Evolutionary conservation across 148 eudicot species (phyloP).

Genomic region (Cornus controversa): DNA sequence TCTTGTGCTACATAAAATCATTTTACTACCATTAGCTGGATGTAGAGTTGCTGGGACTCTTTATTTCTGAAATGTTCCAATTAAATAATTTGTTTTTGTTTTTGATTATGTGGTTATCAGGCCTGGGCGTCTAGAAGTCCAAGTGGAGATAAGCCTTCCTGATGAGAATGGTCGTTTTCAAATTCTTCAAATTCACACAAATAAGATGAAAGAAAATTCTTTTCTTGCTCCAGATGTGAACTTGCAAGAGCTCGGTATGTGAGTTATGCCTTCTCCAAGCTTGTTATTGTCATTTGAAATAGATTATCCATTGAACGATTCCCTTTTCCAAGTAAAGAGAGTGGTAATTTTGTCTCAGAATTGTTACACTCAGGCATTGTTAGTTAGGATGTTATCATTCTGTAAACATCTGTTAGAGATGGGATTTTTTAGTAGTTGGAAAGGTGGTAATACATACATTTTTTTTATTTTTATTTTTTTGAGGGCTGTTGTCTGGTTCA

Average conservation of each 20-base stretch:
- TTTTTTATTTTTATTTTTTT: no score
- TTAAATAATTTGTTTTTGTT: background rate
- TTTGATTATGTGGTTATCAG: conserved; percentile 33
- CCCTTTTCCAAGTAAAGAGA: background rate
- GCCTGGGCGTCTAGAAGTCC: conserved; percentile 99
- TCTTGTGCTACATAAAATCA: conserved; percentile 4
- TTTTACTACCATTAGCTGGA: background rate
- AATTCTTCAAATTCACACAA: conserved; percentile 95
- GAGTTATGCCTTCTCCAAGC: background rate
- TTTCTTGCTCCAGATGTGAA: conserved; percentile 87
- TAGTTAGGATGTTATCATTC: background rate
- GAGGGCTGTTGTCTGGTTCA: background rate
- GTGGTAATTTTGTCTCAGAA: background rate
- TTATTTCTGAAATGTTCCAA: background rate
- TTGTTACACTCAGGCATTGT: background rate
- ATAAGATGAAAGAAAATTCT: conserved; percentile 96
- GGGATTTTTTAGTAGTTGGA: background rate
- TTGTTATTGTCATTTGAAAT: conserved; percentile 8
- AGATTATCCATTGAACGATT: background rate
- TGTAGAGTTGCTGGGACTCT: background rate
- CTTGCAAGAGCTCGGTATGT: conserved; percentile 82
- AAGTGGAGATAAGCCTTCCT: conserved; percentile 98
- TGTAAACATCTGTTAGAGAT: background rate
- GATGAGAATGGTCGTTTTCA: conserved; percentile 95
- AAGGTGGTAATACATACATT: background rate